These are phyloP conservation scores for Colletotrichum sp. DNA, from an alignment of 2,329 filamentous ascomycete species.

Conservation along the genomic window DNA sequence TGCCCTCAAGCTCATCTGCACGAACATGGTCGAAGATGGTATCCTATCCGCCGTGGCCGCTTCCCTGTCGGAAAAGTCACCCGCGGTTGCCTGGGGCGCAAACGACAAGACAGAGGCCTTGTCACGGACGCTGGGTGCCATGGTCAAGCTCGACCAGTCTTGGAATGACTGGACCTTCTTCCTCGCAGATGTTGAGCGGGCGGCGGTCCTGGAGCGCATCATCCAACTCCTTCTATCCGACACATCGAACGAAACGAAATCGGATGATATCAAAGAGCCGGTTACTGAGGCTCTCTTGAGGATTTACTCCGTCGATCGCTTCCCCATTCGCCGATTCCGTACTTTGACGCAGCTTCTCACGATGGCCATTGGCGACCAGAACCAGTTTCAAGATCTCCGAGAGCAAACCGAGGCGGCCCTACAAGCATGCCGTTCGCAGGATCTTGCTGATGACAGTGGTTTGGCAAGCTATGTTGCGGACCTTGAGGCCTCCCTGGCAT, in stretches of 20 bases:
- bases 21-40: constrained; percentile 64
- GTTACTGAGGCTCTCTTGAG: constrained; percentile 52
- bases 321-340: constrained; percentile 58
- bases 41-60: constrained; percentile 58
- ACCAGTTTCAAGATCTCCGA: constrained; percentile 42
- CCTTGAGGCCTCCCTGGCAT: constrained; percentile 49
- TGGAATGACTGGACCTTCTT: constrained; percentile 62
- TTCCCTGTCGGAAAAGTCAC: constrained; percentile 52
- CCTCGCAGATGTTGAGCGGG: constrained; percentile 56
- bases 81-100: constrained; percentile 58
- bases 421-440: constrained; percentile 37
- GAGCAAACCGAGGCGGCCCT: constrained; percentile 43
- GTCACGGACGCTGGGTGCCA: constrained; percentile 62
- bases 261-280: constrained; percentile 42
- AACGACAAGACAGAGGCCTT: constrained; percentile 56
- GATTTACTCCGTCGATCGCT: constrained; percentile 53
- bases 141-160: constrained; percentile 64
- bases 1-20: constrained; percentile 65
- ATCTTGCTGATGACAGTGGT: constrained; percentile 48
- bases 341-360: constrained; percentile 55
- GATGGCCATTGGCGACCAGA: constrained; percentile 50
- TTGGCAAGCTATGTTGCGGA: constrained; percentile 53
- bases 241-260: constrained; percentile 34
- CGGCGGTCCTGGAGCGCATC: constrained; percentile 65
- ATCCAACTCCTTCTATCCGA: constrained; percentile 53